These are phyloP conservation scores for Lepiota brunneoincarnata DNA, from an alignment of 768 basidiomycete genomes.

Conservation along the genomic window DNA sequence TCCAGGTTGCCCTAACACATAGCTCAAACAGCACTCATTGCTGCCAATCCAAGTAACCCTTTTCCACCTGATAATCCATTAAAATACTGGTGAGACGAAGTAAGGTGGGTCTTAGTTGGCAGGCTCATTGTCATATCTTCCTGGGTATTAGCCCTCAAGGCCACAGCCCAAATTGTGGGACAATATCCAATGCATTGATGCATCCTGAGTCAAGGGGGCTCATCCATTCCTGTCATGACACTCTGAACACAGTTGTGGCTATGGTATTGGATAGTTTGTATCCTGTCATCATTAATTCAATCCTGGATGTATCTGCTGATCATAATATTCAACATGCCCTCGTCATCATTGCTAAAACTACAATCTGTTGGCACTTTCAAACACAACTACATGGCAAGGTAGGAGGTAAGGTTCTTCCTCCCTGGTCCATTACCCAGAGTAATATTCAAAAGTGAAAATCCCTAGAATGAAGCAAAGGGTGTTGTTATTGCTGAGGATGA, in stretches of 20 bases:
- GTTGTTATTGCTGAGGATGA: constrained; percentile 59
- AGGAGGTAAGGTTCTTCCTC: constrained; percentile 37
- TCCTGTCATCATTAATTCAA: constrained; percentile 31
- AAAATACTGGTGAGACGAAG: constrained; percentile 53
- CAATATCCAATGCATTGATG: constrained; percentile 55
- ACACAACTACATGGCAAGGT: constrained; percentile 55
- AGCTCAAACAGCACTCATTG: constrained; percentile 46
- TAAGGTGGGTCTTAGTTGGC: constrained; percentile 53
- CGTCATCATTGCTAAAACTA: constrained; percentile 55
- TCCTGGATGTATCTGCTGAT: constrained; percentile 37
- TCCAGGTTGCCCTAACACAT: too few species aligned
- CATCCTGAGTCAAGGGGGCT: constrained; percentile 39
- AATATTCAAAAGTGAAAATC: constrained; percentile 15
- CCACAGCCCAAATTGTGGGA: constrained; percentile 51
- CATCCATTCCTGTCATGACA: constrained; percentile 49
- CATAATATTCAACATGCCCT: constrained; percentile 51
- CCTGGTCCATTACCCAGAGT: constrained; percentile 2
- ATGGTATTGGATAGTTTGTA: constrained; percentile 52
- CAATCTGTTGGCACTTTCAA: constrained; percentile 54
- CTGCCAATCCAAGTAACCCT: constrained; percentile 39
- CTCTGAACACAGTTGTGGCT: constrained; percentile 57
- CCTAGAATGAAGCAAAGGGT: constrained; percentile 48
- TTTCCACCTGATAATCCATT: constrained; percentile 36
- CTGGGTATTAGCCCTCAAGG: constrained; percentile 50
- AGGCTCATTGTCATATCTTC: constrained; percentile 48